A percentile compares a stretch with the other conserved stretches of the same genome.
Conservation (phyloP, 164 flowering plant genomes). For the Cinnamomum micranthum region DNA sequence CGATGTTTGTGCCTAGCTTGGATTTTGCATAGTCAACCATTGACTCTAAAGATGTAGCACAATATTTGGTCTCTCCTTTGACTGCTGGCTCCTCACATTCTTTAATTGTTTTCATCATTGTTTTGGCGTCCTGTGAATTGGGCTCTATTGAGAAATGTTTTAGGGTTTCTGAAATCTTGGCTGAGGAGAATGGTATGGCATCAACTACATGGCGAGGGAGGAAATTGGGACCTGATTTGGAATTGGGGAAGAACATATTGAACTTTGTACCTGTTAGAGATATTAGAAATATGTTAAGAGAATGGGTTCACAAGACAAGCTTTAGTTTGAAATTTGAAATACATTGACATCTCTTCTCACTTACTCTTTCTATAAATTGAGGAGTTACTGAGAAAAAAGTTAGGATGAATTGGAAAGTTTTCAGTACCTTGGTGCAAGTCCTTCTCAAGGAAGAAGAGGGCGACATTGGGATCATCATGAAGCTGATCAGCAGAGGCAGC, state of each 20-base stretch:
- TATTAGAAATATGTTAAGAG: too few species aligned
- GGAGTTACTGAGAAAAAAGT: too few species aligned
- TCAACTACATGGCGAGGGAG: slow-evolving; percentile 36
- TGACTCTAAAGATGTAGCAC: slow-evolving; percentile 36
- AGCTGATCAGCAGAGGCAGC: slow-evolving; percentile 24
- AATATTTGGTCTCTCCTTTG: slow-evolving; percentile 25
- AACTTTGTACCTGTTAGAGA: slow-evolving; percentile 10
- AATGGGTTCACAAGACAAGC: too few species aligned
- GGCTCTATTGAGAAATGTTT: slow-evolving; percentile 28
- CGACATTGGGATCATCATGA: slow-evolving; percentile 17
- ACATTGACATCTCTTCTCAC: too few species aligned
- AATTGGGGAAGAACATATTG: slow-evolving; percentile 22
- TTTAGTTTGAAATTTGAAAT: too few species aligned
- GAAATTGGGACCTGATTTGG: slow-evolving; percentile 21
- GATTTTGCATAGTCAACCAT: slow-evolving; percentile 32
- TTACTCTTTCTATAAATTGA: too few species aligned
- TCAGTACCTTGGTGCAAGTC: too few species aligned
- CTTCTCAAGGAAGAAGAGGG: slow-evolving; percentile 26
- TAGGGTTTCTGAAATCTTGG: slow-evolving; percentile 26
- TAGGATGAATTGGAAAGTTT: too few species aligned
- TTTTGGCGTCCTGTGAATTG: slow-evolving; percentile 30
- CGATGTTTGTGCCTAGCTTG: slow-evolving; percentile 20
- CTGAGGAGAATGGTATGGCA: slow-evolving; percentile 41
- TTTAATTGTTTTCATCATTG: slow-evolving; percentile 22
- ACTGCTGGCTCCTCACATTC: slow-evolving; percentile 25